These are phyloP conservation scores for Leccinum pellstonianum DNA, from an alignment of 768 basidiomycete genomes.

Conservation along the genomic window DNA sequence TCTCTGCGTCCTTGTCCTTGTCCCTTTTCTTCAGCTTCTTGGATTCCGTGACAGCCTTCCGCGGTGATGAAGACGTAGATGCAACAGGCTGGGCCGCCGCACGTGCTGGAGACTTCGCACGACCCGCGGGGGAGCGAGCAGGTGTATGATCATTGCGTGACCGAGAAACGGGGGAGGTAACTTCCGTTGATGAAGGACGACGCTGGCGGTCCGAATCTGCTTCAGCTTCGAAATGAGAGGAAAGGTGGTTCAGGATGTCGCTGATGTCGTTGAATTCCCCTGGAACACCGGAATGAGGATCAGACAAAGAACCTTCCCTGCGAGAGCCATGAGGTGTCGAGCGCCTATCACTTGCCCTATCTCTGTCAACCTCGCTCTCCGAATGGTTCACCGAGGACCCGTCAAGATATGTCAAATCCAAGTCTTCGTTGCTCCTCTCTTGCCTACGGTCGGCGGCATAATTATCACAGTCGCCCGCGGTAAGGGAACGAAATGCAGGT, in stretches of 20 bases:
- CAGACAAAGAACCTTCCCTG: conserved; percentile 35
- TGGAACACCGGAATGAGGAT: conserved; percentile 48
- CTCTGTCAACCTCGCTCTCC: conserved; percentile 34
- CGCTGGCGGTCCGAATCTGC: conserved; percentile 42
- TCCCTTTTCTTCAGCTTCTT: conserved; percentile 31
- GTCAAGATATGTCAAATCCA: conserved; percentile 56
- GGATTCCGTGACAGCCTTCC: conserved; percentile 21
- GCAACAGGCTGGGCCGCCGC: conserved; percentile 42
- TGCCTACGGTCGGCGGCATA: conserved; percentile 22
- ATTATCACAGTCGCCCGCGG: conserved; percentile 41
- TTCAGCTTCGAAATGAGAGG: conserved; percentile 64
- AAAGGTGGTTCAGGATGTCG: conserved; percentile 74
- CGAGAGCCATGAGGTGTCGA: conserved; percentile 27
- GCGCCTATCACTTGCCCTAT: conserved; percentile 42
- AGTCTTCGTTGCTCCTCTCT: conserved; percentile 45
- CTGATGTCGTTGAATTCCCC: conserved; percentile 69
- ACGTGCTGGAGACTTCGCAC: conserved; percentile 36
- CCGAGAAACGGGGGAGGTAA: conserved; percentile 33
- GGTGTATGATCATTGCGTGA: conserved; percentile 25
- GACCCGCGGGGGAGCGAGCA: conserved; percentile 19
- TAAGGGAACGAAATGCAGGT: conserved; percentile 78
- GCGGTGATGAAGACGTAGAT: conserved; percentile 47
- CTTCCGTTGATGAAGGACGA: conserved; percentile 36
- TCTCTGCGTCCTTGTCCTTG: conserved; percentile 30
- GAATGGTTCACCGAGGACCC: conserved; percentile 19